Evolutionary conservation across 176 grass and related monocot species (phyloP), one percentile per base, ranked within the genome.

Genomic region (Oryza glaberrima): DNA sequence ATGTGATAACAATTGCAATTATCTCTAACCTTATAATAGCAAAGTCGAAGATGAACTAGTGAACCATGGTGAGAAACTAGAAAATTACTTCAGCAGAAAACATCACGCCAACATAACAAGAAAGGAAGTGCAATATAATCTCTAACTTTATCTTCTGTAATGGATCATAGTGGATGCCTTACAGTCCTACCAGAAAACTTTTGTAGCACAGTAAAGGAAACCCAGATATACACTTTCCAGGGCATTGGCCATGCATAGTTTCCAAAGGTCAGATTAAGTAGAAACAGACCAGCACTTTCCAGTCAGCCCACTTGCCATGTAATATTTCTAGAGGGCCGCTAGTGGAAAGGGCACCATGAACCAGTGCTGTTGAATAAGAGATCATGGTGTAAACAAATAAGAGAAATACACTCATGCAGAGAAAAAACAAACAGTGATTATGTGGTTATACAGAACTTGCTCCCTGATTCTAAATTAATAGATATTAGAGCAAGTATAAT

Each of bases 281-380:
- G 64, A 84, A 79, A 77, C n/a, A 71, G 70, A 87, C 64, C 20
- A 70, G 41, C 76, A 84, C 81, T 87, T 87, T 87, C 84, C 70
- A 84, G 41, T 52, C 66, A 83, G 34, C 65, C 41, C 81, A 87
- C 81, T 84, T 12, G 7, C 36, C 76, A 76, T 71, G 80, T 70
- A 75, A 69, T 36, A 64, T 75, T 73, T 75, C 75, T 64, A 56
- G 70, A 84, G 81, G 47, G 80, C 12, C 4, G 10, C 76, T 16
- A 84, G 63, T 87, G 76, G 85, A 87, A 87, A 84, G 76, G 56
- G 63, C 76, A 84, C 63, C 32, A 65, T 8, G 3, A 28, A 83
- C 69, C 81, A 67, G 68, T 90, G 36, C 47, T 30, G 15, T 36
- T 61, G 60, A 67, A 68, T 66, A 73, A 67, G 3, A 82, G 54